These are phyloP conservation scores for Corymbia maculata DNA, from an alignment of 345 rosid species.

Conservation along the genomic window DNA sequence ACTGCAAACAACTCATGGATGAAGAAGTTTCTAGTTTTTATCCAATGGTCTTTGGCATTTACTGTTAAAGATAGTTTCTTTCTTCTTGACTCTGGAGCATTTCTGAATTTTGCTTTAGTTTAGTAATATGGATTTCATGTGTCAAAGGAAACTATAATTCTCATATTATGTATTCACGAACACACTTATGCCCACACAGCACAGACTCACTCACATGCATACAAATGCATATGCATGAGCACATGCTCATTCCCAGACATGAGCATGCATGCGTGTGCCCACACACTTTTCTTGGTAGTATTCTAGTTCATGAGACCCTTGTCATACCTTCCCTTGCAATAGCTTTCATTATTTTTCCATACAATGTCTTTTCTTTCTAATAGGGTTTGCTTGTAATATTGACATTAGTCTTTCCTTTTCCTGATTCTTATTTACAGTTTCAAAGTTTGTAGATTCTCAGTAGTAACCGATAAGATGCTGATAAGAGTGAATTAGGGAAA, in stretches of 20 bases:
- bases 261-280: neutral
- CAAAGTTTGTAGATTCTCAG: neutral
- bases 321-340: neutral
- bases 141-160: neutral
- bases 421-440: neutral
- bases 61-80: neutral
- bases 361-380: neutral
- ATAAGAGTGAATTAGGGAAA: neutral
- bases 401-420: neutral
- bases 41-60: neutral
- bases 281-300: neutral
- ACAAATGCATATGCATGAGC: neutral
- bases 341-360: neutral
- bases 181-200: neutral
- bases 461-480: neutral
- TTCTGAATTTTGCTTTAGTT: neutral
- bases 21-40: neutral
- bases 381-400: neutral
- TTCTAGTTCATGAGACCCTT: neutral
- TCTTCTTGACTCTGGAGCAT: neutral
- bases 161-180: neutral
- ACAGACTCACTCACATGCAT: neutral
- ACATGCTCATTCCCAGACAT: neutral
- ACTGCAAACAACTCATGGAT: neutral
- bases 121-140: neutral